Evolutionary conservation across 352 stramenopile species (phyloP).

Genomic region (Aphanomyces invadans): DNA sequence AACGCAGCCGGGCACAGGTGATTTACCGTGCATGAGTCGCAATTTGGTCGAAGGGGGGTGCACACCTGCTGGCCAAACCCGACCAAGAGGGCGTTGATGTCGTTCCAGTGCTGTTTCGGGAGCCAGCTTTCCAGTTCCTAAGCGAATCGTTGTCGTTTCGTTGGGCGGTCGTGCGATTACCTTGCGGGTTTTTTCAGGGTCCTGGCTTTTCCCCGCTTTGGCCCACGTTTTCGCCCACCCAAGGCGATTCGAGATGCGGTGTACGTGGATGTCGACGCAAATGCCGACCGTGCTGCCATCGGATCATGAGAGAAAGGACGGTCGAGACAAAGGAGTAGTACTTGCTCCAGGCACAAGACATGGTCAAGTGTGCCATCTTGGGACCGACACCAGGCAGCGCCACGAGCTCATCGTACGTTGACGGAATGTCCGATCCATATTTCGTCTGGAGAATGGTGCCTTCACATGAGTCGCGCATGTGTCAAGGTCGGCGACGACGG

Average conservation of each 20-base stretch:
- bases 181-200: slow-evolving; percentile 89
- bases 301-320: neutral
- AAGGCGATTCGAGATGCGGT: slow-evolving; percentile 94
- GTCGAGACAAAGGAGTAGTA: slow-evolving; percentile 32
- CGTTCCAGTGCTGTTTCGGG: slow-evolving; percentile 79
- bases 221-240: slow-evolving; percentile 90
- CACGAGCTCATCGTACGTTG: slow-evolving; percentile 84
- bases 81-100: slow-evolving; percentile 91
- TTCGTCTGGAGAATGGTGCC: slow-evolving; percentile 42
- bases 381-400: slow-evolving; percentile 90
- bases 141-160: too few relatives aligned
- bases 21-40: slow-evolving; percentile 55
- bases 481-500: too few relatives aligned
- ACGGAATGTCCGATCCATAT: slow-evolving; percentile 85
- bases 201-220: slow-evolving; percentile 65
- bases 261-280: slow-evolving; percentile 96
- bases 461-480: too few relatives aligned
- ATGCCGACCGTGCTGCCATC: slow-evolving; percentile 78
- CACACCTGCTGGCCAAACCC: slow-evolving; percentile 94
- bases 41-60: slow-evolving; percentile 58
- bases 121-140: slow-evolving; percentile 93
- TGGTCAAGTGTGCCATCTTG: slow-evolving; percentile 96
- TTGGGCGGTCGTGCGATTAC: too few relatives aligned
- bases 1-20: slow-evolving; percentile 60
- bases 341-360: slow-evolving; percentile 88